Evolutionary conservation across 805 yeast genomes (phyloP), one percentile per base, ranked within the genome.

Genomic region (Ogataea philodendri): DNA sequence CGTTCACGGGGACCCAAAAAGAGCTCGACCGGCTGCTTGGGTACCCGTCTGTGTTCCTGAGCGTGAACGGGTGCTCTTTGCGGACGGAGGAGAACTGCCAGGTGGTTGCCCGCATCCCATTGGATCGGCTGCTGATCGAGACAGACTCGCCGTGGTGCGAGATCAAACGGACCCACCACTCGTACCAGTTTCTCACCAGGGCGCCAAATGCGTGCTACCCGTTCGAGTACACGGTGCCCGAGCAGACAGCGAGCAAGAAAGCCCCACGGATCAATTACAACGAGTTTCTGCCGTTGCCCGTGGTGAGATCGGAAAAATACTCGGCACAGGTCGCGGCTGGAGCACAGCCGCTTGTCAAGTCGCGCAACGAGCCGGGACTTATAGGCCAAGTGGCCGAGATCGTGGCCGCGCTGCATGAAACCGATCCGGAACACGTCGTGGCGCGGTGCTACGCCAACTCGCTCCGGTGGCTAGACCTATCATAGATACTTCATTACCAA

Each of bases 91-190:
- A 83, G 44, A 87, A 84, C 52, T 61, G 88, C 9, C 68, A 70
- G 17, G 87, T 81, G 15, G 86, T 81, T 0, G 62, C 65, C 26
- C 51, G 57, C 15, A 73, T 93, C n/a, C 97, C 97, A 0, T 51
- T 78, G 7, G 76, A 78, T 4, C 72, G 69, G 50, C 58, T 93
- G 26, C 61, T 90, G 70, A 72, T 93, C 7, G 99, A 93, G 56
- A 90, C 97, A 0, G 98, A 93, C 62, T 88, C 97, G 3, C 98
- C 99, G 1, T 93, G 98, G 98, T 93, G 99, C 65, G 97, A 89
- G 54, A 76, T 93, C 29, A 70, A 94, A 40, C 84, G 76, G 46
- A 72, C 93, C 7, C 96, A 87, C 56, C 86, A 87, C 2, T 74
- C 93, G 10, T 77, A 74, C 60, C 63, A 74, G 44, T 70, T 66